Conservation (phyloP, 2,329 filamentous ascomycete genomes). For the Lasiodiplodia theobromae region DNA sequence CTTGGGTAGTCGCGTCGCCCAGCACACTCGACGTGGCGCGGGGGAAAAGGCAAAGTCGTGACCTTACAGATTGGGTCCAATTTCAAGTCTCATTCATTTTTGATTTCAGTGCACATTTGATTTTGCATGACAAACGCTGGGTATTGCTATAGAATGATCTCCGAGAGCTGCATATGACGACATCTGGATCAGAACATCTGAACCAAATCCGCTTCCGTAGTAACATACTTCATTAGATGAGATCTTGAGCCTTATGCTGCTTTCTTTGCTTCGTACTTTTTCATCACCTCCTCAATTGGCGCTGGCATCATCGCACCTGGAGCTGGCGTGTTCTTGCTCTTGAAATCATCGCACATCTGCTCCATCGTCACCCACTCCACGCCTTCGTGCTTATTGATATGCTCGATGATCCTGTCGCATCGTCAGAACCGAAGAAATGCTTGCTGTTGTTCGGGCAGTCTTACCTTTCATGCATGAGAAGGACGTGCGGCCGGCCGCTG, state of each 20-base stretch:
- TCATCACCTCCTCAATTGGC: conserved; percentile 60
- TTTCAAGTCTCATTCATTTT: not conserved
- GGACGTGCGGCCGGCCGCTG: conserved; percentile 70
- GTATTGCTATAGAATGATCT: not conserved
- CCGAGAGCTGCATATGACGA: not conserved
- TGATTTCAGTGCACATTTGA: not conserved
- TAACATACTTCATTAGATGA: not conserved
- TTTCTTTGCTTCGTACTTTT: conserved; percentile 47
- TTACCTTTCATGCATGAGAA: conserved; percentile 76
- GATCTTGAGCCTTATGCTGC: conserved; percentile 20
- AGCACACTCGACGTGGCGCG: not conserved
- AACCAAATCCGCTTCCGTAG: not conserved
- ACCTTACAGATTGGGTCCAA: not conserved
- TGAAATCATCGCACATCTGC: conserved; percentile 76
- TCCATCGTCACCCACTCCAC: conserved; percentile 75
- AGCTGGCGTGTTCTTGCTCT: conserved; percentile 66
- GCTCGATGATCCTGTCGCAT: conserved; percentile 64
- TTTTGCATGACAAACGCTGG: not conserved
- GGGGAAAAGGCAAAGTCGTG: not conserved
- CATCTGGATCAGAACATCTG: not conserved
- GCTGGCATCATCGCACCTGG: conserved; percentile 69
- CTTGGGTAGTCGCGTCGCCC: not conserved
- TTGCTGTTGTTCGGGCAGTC: conserved; percentile 12
- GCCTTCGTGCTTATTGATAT: conserved; percentile 69
- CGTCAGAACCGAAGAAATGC: conserved; percentile 5